A percentile compares a stretch with the other conserved stretches of the same genome.
These are phyloP conservation scores for Cladosporium phlei DNA, from an alignment of 2,329 filamentous ascomycete species.

Conservation along the genomic window DNA sequence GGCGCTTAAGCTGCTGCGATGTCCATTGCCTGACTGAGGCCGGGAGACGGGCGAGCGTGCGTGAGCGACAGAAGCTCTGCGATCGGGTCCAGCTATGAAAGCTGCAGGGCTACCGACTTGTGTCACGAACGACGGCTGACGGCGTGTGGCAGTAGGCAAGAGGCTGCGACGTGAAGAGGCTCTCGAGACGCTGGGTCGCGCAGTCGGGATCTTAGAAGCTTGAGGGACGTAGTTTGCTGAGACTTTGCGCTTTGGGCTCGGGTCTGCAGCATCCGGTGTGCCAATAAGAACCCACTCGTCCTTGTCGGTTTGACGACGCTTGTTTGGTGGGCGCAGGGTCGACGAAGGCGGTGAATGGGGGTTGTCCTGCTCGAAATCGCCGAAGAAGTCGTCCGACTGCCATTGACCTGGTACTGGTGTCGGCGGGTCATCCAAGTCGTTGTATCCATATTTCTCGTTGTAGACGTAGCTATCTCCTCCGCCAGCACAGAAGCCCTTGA, in stretches of 20 bases:
- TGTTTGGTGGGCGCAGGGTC: conserved; percentile 29
- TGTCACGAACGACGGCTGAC: conserved; percentile 27
- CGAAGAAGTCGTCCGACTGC: conserved; percentile 45
- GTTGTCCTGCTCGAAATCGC: conserved; percentile 40
- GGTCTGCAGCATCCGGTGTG: conserved; percentile 45
- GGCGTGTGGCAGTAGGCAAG: conserved; percentile 35
- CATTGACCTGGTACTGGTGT: conserved; percentile 53
- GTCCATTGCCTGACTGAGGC: conserved; percentile 13
- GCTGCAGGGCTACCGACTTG: conserved; percentile 35
- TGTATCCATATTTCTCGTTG: conserved; percentile 21
- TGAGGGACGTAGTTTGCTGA: conserved; percentile 14
- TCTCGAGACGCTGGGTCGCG: conserved; percentile 5
- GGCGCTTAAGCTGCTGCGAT: conserved; percentile 17
- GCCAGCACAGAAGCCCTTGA: conserved; percentile 81
- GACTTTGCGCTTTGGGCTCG: conserved; percentile 34
- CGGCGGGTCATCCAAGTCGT: conserved; percentile 21
- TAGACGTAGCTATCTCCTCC: conserved; percentile 69
- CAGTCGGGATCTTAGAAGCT: background rate
- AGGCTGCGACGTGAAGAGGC: conserved; percentile 26
- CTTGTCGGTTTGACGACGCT: conserved; percentile 45
- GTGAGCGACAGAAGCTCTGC: conserved; percentile 53
- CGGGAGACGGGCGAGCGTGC: conserved; percentile 37
- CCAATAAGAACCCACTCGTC: conserved; percentile 47
- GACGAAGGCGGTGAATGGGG: conserved; percentile 33
- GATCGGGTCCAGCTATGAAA: conserved; percentile 25